A percentile compares a stretch with the other conserved stretches of the same genome.
phyloP scores from a whole-genome alignment of 1,284 basidiomycete genomes.

The Fomes fomentarius region DNA sequence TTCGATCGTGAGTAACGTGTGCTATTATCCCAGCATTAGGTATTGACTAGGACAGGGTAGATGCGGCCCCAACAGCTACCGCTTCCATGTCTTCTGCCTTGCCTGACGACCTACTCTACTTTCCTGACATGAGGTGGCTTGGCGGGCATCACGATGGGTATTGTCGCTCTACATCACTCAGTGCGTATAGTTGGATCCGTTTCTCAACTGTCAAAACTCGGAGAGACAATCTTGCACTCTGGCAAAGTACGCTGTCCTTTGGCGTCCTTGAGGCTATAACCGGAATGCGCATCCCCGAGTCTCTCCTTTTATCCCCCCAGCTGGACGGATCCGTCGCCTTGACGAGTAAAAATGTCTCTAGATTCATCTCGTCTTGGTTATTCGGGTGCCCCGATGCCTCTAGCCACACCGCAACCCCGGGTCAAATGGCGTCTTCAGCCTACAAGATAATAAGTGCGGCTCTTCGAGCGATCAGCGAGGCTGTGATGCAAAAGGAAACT shows the following conservation, averaged over 20 bases:
- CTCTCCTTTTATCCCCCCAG: neutral
- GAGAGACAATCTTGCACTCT: slow-evolving; percentile 4
- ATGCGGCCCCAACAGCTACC: too few relatives aligned
- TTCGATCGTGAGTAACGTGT: neutral
- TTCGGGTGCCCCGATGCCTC: neutral
- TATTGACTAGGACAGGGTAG: too few relatives aligned
- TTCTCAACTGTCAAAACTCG: neutral
- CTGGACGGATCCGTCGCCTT: neutral
- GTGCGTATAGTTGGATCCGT: neutral
- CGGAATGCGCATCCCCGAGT: slow-evolving; percentile 3
- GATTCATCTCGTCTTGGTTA: neutral
- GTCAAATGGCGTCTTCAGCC: too few relatives aligned
- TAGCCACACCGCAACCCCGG: too few relatives aligned
- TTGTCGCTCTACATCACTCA: neutral
- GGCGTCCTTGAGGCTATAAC: slow-evolving; percentile 10
- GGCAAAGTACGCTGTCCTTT: slow-evolving; percentile 11
- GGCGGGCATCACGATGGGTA: slow-evolving; percentile 1
- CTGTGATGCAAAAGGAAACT: too few relatives aligned
- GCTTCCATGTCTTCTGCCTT: too few relatives aligned
- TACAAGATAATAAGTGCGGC: too few relatives aligned
- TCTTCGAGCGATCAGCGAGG: too few relatives aligned
- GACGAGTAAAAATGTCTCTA: neutral
- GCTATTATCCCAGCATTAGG: too few relatives aligned
- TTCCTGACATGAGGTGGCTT: slow-evolving; percentile 5
- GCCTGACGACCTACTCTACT: neutral